Evolutionary conservation across 257 asterid species (phyloP).

Genomic region (Phtheirospermum japonicum): DNA sequence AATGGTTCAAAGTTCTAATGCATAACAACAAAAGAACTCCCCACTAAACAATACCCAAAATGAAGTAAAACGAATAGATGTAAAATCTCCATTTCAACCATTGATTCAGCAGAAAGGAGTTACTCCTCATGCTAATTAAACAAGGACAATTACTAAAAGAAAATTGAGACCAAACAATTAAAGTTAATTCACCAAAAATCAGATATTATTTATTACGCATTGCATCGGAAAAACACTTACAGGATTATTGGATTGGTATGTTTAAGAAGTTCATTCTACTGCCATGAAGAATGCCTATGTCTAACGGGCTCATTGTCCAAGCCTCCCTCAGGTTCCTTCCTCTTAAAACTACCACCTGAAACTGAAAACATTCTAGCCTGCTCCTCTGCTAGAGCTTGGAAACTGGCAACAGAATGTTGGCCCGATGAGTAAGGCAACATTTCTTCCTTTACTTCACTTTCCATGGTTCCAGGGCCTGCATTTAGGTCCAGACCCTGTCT

Average conservation of each 20-base stretch:
- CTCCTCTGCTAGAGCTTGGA: conserved; percentile 64
- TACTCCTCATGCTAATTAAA: background rate
- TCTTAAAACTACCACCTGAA: conserved; percentile 54
- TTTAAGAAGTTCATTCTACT: conserved; percentile 34
- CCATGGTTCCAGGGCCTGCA: conserved; percentile 71
- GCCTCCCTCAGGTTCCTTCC: conserved; percentile 85
- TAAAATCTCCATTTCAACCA: background rate
- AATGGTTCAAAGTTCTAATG: background rate
- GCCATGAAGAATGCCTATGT: conserved; percentile 77
- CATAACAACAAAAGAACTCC: too few species aligned
- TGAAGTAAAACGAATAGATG: too few species aligned
- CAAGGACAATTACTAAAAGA: background rate
- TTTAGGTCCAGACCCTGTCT: conserved; percentile 81
- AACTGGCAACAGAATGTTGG: conserved; percentile 58
- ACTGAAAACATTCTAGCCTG: conserved; percentile 52
- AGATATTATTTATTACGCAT: conserved; percentile 22
- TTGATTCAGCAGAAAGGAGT: background rate
- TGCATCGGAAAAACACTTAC: conserved; percentile 25
- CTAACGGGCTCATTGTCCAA: conserved; percentile 65
- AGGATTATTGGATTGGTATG: background rate
- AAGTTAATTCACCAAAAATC: conserved; percentile 12
- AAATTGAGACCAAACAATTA: background rate
- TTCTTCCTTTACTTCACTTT: conserved; percentile 64
- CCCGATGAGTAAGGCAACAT: too few species aligned
- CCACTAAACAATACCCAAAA: too few species aligned